Conservation (phyloP, 1,284 basidiomycete species). For the Leccinum angustisporum region DNA sequence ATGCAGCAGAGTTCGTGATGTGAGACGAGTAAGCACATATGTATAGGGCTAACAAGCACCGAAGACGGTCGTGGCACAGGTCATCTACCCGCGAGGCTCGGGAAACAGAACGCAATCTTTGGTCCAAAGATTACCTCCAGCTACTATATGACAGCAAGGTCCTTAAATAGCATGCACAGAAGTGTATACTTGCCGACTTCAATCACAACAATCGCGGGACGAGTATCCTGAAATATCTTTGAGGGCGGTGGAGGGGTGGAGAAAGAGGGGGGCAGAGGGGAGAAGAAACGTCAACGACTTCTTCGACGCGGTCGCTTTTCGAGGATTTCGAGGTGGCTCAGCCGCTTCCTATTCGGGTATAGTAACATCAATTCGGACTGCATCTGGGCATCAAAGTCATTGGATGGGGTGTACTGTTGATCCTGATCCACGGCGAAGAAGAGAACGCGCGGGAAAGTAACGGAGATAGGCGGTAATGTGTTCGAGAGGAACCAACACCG, state of each 20-base stretch:
- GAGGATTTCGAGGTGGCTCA: conserved; percentile 20
- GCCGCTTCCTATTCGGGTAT: conserved; percentile 15
- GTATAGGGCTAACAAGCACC: background rate
- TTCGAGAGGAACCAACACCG: background rate
- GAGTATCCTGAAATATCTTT: conserved; percentile 11
- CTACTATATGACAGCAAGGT: background rate
- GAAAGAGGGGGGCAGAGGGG: background rate
- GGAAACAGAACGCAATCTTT: background rate
- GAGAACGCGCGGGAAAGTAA: conserved; percentile 27
- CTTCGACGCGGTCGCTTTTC: conserved; percentile 37
- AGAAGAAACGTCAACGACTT: background rate
- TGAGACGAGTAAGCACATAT: background rate
- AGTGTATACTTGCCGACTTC: background rate
- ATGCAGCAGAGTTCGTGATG: background rate
- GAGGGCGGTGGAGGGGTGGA: conserved; percentile 30
- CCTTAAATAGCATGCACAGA: background rate
- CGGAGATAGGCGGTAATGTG: conserved; percentile 16
- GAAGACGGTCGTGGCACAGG: background rate
- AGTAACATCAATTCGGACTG: conserved; percentile 2
- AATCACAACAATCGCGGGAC: background rate
- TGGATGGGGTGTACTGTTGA: conserved; percentile 22
- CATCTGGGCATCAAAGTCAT: background rate
- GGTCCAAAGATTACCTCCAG: background rate
- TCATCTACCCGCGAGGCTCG: background rate
- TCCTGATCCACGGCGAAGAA: conserved; percentile 34